Conservation (phyloP, 75 land plant species). For the Cryptomeria japonica region DNA sequence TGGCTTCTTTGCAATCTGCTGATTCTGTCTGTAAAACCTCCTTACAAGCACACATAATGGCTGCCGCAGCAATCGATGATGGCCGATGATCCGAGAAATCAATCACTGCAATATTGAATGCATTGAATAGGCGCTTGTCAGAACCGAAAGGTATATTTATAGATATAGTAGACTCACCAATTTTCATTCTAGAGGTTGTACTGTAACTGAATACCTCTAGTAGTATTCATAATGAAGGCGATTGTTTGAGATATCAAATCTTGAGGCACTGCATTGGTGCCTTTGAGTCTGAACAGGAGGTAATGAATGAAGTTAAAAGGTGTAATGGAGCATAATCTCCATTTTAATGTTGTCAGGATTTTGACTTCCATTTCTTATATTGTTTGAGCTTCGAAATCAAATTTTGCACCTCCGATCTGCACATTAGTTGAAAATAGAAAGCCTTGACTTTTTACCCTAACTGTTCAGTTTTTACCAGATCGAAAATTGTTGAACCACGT, state of each 20-base stretch:
- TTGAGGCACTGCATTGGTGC: conserved; percentile 13
- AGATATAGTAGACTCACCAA: too few species aligned
- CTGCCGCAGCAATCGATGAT: conserved; percentile 51
- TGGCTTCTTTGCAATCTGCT: conserved; percentile 7
- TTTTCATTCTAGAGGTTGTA: background rate
- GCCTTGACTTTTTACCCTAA: background rate
- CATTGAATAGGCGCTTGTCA: background rate
- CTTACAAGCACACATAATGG: conserved; percentile 37
- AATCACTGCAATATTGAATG: conserved; percentile 22
- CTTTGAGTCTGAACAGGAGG: conserved; percentile 33
- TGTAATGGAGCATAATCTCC: conserved; percentile 64
- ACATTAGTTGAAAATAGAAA: background rate
- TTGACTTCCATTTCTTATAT: conserved; percentile 73
- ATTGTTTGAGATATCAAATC: conserved; percentile 34
- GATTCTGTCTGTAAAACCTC: conserved; percentile 23
- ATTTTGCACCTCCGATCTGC: conserved; percentile 27
- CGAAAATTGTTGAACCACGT: too few species aligned
- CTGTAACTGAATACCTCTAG: conserved; percentile 25
- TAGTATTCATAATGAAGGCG: conserved; percentile 44
- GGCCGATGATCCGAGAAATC: conserved; percentile 43
- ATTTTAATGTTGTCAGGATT: conserved; percentile 51
- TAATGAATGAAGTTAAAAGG: conserved; percentile 60
- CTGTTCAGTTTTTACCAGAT: too few species aligned
- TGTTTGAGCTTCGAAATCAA: conserved; percentile 52
- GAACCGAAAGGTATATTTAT: background rate